Evolutionary conservation across 2,329 filamentous ascomycete genomes (phyloP).

Genomic region (Fragosphaeria purpurea): DNA sequence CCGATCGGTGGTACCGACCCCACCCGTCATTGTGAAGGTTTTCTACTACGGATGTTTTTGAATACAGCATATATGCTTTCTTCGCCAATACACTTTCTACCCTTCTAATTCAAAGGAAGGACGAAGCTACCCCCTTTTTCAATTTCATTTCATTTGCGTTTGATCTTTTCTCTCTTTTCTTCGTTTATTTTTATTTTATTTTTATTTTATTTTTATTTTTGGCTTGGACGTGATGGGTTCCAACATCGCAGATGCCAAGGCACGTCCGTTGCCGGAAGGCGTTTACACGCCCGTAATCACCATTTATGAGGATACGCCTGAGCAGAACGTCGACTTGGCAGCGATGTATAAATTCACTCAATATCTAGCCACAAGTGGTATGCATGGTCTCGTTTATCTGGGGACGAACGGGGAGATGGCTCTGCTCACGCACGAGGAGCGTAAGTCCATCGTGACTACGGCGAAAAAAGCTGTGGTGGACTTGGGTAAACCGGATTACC

Average conservation of each 20-base stretch:
- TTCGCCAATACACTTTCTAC: too few relatives aligned
- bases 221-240: neutral
- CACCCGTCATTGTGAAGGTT: too few relatives aligned
- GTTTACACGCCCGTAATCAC: constrained; percentile 38
- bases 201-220: too few relatives aligned
- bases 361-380: constrained; percentile 30
- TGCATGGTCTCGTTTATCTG: constrained; percentile 35
- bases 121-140: too few relatives aligned
- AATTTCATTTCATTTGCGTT: too few relatives aligned
- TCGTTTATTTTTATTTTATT: too few relatives aligned
- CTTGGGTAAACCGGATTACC: constrained; percentile 19
- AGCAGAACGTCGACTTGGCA: constrained; percentile 32
- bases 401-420: constrained; percentile 38
- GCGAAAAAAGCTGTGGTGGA: constrained; percentile 28
- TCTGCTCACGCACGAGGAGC: constrained; percentile 29
- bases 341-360: constrained; percentile 34
- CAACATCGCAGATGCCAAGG: constrained; percentile 18
- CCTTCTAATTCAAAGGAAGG: too few relatives aligned
- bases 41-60: too few relatives aligned
- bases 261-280: constrained; percentile 28
- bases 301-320: constrained; percentile 29
- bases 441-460: constrained; percentile 29
- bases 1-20: too few relatives aligned
- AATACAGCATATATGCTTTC: too few relatives aligned
- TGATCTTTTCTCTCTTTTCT: too few relatives aligned